phyloP scores from a whole-genome alignment of 176 grass and related monocot genomes.

The Stipa capillata region DNA sequence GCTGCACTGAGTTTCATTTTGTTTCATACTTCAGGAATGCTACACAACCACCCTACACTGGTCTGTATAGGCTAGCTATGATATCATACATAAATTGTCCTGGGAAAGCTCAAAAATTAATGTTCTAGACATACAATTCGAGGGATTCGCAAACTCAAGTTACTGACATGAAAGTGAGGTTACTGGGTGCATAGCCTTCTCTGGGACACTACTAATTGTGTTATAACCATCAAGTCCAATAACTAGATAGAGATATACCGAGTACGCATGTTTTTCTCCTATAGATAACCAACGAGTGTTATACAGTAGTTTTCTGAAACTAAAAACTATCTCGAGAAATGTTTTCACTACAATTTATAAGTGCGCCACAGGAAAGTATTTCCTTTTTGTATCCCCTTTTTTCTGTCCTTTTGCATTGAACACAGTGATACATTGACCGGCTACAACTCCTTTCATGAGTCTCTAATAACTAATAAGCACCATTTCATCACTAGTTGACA shows the following conservation, averaged over 20 bases:
- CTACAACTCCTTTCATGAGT: background rate
- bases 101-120: background rate
- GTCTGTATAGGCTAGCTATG: background rate
- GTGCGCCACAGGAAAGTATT: background rate
- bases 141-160: background rate
- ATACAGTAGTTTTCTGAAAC: background rate
- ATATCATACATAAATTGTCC: background rate
- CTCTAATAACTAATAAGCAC: background rate
- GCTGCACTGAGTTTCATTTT: background rate
- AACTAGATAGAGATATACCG: background rate
- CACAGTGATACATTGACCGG: background rate
- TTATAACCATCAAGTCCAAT: background rate
- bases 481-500: background rate
- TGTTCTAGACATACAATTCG: background rate
- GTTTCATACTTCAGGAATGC: background rate
- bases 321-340: background rate
- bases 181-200: background rate
- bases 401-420: background rate
- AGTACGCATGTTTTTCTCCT: background rate
- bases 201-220: background rate
- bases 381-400: background rate
- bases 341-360: background rate
- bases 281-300: background rate
- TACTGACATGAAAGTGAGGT: background rate
- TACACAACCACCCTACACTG: background rate